phyloP scores from a whole-genome alignment of 805 yeast genomes.

The Candida morakotiae region DNA sequence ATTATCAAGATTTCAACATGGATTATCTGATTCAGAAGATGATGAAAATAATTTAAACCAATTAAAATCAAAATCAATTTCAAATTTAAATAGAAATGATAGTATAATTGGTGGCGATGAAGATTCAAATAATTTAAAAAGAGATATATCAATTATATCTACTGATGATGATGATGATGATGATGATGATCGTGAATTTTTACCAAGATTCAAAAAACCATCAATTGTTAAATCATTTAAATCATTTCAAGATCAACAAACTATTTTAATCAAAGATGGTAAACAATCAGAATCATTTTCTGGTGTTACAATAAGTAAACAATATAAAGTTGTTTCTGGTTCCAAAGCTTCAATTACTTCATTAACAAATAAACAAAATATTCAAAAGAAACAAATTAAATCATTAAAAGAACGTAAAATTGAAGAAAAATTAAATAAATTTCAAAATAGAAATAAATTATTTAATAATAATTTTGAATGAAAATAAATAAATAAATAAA shows the following conservation, averaged over 20 bases:
- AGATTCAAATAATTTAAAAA: conserved; percentile 7
- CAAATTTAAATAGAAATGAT: conserved; percentile 21
- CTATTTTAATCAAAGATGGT: conserved; percentile 38
- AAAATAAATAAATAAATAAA: too few species aligned
- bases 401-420: conserved; percentile 24
- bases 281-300: conserved; percentile 20
- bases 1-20: conserved; percentile 32
- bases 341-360: conserved; percentile 56
- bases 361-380: conserved; percentile 31
- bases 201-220: conserved; percentile 41
- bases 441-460: conserved; percentile 16
- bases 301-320: conserved; percentile 51
- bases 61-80: conserved; percentile 41
- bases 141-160: conserved; percentile 11
- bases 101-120: conserved; percentile 21
- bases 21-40: conserved; percentile 33
- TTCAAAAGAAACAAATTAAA: conserved; percentile 19
- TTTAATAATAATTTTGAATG: conserved; percentile 20
- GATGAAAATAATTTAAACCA: conserved; percentile 44
- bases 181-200: conserved; percentile 31
- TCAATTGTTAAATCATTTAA: conserved; percentile 47
- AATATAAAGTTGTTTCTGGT: conserved; percentile 53
- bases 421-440: conserved; percentile 18
- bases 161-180: conserved; percentile 25
- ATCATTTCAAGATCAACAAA: conserved; percentile 31